Conservation (phyloP, 2,329 filamentous ascomycete species). For the Stagonosporopsis cucurbitacearum region DNA sequence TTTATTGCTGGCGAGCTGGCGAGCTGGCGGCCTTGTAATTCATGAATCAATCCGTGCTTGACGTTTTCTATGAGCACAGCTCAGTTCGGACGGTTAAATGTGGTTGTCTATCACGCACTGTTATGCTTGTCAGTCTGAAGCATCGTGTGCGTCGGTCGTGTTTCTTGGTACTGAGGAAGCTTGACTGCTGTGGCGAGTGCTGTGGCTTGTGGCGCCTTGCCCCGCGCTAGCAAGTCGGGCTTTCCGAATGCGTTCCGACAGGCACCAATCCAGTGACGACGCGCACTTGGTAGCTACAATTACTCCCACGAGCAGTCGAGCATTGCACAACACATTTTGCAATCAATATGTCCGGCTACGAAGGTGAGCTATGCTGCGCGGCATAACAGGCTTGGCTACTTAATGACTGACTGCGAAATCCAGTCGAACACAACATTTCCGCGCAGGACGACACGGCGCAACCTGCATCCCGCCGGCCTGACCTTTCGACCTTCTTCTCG, state of each 20-base stretch:
- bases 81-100: neutral
- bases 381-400: constrained; percentile 14
- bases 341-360: constrained; percentile 55
- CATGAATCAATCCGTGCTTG: neutral
- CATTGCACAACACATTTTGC: constrained; percentile 5
- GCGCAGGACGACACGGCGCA: constrained; percentile 44
- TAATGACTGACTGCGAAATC: constrained; percentile 21
- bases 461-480: constrained; percentile 61
- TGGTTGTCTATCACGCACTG: neutral
- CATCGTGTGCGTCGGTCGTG: neutral
- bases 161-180: neutral
- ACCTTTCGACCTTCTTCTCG: constrained; percentile 70
- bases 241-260: constrained; percentile 6
- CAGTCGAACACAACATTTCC: constrained; percentile 59
- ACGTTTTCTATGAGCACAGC: neutral
- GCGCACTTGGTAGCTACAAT: constrained; percentile 11
- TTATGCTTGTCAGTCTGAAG: neutral
- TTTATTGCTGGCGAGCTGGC: neutral
- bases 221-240: constrained; percentile 3
- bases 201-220: neutral
- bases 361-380: constrained; percentile 42
- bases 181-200: constrained; percentile 1
- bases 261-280: constrained; percentile 21
- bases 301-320: neutral
- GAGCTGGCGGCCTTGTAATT: neutral